Base-by-base conservation (phyloP, 1,284 basidiomycete species). In the Moniliella sp. region DNA sequence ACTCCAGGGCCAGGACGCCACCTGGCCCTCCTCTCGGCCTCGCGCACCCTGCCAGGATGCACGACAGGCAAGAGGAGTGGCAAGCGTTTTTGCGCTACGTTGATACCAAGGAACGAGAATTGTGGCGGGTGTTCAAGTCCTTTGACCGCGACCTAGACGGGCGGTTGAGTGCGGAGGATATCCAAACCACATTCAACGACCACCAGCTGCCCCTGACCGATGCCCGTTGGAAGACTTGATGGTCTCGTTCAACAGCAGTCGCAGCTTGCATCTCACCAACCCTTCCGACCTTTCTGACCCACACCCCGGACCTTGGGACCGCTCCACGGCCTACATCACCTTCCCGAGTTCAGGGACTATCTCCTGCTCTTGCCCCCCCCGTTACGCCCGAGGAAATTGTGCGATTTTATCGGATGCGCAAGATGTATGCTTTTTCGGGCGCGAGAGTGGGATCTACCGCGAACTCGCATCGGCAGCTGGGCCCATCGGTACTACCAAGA, bases 321-420 rank as follows among this genome's bases (percentile, higher is more conserved):
- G n/a, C n/a, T n/a, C n/a, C 8, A 43, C 35, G 27, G 28, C 39
- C 9, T 53, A 45, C 13, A 43, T 59, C 31, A 48, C 50, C 14
- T 59, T 54, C 34, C 56, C 56, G 49, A 59, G 35, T 59, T 59
- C 28, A 40, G 56, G 17, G 56, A 59, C 35, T 59, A 59, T 16
- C 38, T 59, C 9, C 32, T 59, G 25, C 44, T 59, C 9, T 35
- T 59, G 13, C 54, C 56, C n/a, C n/a, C n/a, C n/a, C n/a, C n/a
- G n/a, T n/a, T n/a, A n/a, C n/a, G n/a, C n/a, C n/a, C n/a, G n/a
- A n/a, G n/a, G n/a, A 42, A 36, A 57, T 59, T 35, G 56, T 48
- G 35, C 46, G 48, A 17, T 59, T 59, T 37, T 59, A 59, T 31
- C 54, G 57, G 31, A 52, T 57, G 7, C 35, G 56, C 11, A 57